Conservation (phyloP, 2,329 filamentous ascomycete genomes). For the Scopulariopsis brevicaulis region DNA sequence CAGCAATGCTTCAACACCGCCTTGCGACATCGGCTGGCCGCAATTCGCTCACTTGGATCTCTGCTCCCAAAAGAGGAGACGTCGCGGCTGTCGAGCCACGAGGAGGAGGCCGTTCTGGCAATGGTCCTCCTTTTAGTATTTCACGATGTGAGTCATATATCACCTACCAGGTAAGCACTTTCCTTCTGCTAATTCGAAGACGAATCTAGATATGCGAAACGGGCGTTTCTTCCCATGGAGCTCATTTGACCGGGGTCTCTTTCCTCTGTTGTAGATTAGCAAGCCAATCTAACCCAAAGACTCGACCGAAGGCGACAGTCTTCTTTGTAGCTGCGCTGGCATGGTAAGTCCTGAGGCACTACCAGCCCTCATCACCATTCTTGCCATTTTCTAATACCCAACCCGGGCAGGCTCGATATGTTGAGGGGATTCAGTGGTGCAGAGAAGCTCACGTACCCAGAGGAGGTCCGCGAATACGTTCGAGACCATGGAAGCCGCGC, state of each 20-base stretch:
- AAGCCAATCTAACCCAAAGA: slow-evolving; percentile 3
- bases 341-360: slow-evolving; percentile 9
- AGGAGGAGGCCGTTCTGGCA: slow-evolving; percentile 13
- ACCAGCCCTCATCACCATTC: too few relatives aligned
- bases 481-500: slow-evolving; percentile 11
- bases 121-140: slow-evolving; percentile 14
- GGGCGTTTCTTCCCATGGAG: slow-evolving; percentile 14
- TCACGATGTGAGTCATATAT: slow-evolving; percentile 11
- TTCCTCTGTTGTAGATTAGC: slow-evolving; percentile 15
- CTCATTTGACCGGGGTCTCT: slow-evolving; percentile 14
- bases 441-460: slow-evolving; percentile 16
- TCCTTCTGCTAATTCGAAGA: too few relatives aligned
- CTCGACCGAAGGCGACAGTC: slow-evolving; percentile 9
- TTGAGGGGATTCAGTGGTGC: slow-evolving; percentile 17
- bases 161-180: too few relatives aligned
- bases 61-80: slow-evolving; percentile 10
- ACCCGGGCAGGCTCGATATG: slow-evolving; percentile 13
- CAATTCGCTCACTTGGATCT: slow-evolving; percentile 10
- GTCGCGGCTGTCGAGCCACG: slow-evolving; percentile 3
- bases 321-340: slow-evolving; percentile 14
- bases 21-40: slow-evolving; percentile 12
- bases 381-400: too few relatives aligned
- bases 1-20: slow-evolving; percentile 8
- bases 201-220: slow-evolving; percentile 14
- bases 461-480: slow-evolving; percentile 13